These are phyloP conservation scores for Gracilaria gracilis DNA, from an alignment of 23 red algal species.

Conservation along the genomic window DNA sequence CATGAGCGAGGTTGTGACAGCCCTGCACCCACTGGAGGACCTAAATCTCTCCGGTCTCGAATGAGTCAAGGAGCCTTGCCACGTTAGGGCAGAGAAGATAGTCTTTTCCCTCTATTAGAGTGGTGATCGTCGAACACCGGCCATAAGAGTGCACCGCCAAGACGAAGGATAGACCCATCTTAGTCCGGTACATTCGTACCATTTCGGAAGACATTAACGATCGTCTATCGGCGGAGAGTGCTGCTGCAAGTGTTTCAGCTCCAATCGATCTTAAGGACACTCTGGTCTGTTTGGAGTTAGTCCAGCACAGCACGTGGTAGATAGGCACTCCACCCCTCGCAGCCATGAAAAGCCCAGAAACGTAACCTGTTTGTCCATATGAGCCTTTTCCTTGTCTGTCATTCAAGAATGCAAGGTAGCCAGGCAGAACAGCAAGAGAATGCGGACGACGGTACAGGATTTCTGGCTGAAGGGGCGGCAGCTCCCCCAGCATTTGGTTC, in stretches of 20 bases:
- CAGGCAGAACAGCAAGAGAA: not conserved
- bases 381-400: not conserved
- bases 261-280: conserved; percentile 30
- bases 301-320: conserved; percentile 8
- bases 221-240: too few relatives aligned
- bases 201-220: too few relatives aligned
- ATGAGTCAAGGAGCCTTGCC: not conserved
- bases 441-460: too few relatives aligned
- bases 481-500: not conserved
- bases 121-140: not conserved
- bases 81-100: conserved; percentile 26
- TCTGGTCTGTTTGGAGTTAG: conserved; percentile 4
- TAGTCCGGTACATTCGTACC: not conserved
- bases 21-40: conserved; percentile 19
- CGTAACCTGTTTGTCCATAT: conserved; percentile 34
- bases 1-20: not conserved
- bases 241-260: not conserved
- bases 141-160: not conserved
- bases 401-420: conserved; percentile 5
- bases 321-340: not conserved
- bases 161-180: not conserved
- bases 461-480: not conserved
- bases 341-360: not conserved
- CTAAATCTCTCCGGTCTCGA: conserved; percentile 13
- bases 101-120: not conserved